Percentiles rank a stretch among this genome's conserved stretches.
Evolutionary conservation across 495 filamentous ascomycete species (phyloP).

Genomic region (Penicillium flavigenum): DNA sequence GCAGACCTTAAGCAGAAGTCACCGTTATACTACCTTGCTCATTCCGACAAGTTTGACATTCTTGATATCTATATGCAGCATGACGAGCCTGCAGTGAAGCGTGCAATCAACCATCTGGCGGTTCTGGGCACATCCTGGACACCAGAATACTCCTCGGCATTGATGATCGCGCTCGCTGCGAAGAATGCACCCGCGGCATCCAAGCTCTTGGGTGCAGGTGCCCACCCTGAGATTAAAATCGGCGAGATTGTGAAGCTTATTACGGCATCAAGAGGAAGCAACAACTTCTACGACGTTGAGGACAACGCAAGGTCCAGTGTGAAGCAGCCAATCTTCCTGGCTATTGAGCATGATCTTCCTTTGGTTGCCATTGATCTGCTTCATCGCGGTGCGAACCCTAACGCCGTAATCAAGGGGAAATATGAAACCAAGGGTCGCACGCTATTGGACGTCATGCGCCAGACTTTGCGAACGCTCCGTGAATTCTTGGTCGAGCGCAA

Average conservation of each 20-base stretch:
- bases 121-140: slow-evolving; percentile 27
- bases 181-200: slow-evolving; percentile 31
- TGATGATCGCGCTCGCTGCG: slow-evolving; percentile 47
- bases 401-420: slow-evolving; percentile 41
- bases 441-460: slow-evolving; percentile 37
- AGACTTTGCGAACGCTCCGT: slow-evolving; percentile 47
- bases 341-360: slow-evolving; percentile 51
- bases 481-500: slow-evolving; percentile 29
- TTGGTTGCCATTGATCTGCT: slow-evolving; percentile 56
- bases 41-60: slow-evolving; percentile 45
- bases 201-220: slow-evolving; percentile 48
- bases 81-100: slow-evolving; percentile 59
- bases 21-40: slow-evolving; percentile 58
- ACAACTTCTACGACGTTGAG: slow-evolving; percentile 29
- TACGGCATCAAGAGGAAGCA: slow-evolving; percentile 12
- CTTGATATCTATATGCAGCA: slow-evolving; percentile 56
- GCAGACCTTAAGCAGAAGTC: slow-evolving; percentile 60
- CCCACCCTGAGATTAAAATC: slow-evolving; percentile 38
- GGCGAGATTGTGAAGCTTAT: slow-evolving; percentile 43
- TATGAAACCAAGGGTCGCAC: slow-evolving; percentile 14
- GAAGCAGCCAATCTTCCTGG: slow-evolving; percentile 61
- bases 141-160: slow-evolving; percentile 29
- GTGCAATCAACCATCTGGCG: slow-evolving; percentile 62
- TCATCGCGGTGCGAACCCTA: slow-evolving; percentile 57
- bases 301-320: slow-evolving; percentile 34